Conservation (phyloP, 2,329 filamentous ascomycete genomes). For the Penicillium occitanis region DNA sequence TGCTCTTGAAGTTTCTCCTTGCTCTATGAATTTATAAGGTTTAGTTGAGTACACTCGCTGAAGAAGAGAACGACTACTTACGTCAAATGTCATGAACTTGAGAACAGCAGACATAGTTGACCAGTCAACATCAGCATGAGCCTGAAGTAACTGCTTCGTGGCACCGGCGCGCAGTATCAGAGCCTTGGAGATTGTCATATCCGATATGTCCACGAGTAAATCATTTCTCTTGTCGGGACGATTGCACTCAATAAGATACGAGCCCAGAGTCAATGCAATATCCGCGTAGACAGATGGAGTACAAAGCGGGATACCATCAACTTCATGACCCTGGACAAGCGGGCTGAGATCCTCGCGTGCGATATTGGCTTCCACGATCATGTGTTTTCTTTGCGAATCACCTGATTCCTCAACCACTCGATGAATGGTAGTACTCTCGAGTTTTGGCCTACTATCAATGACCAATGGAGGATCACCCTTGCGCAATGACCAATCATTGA, state of each 20-base stretch:
- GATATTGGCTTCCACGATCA: constrained; percentile 25
- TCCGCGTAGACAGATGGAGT: constrained; percentile 29
- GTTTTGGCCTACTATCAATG: neutral
- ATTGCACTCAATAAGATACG: neutral
- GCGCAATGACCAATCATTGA: constrained; percentile 63
- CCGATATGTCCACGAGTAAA: neutral
- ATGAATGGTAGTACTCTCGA: neutral
- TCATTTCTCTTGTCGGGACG: neutral
- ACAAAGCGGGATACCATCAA: constrained; percentile 30
- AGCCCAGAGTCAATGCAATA: neutral
- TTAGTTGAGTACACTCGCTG: neutral
- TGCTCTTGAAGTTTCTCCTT: neutral
- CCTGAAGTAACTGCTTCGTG: neutral
- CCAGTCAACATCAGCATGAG: neutral
- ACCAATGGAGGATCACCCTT: neutral
- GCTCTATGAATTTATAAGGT: neutral
- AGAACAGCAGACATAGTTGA: neutral
- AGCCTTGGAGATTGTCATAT: neutral
- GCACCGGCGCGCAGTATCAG: neutral
- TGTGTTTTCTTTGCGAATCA: neutral
- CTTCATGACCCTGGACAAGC: constrained; percentile 23
- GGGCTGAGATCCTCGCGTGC: constrained; percentile 14
- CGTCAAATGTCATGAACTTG: neutral
- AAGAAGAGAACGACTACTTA: neutral
- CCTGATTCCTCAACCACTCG: neutral